Evolutionary conservation across 1,139 yeast species (phyloP).

Genomic region (Groenewaldozyma auringiensis): DNA sequence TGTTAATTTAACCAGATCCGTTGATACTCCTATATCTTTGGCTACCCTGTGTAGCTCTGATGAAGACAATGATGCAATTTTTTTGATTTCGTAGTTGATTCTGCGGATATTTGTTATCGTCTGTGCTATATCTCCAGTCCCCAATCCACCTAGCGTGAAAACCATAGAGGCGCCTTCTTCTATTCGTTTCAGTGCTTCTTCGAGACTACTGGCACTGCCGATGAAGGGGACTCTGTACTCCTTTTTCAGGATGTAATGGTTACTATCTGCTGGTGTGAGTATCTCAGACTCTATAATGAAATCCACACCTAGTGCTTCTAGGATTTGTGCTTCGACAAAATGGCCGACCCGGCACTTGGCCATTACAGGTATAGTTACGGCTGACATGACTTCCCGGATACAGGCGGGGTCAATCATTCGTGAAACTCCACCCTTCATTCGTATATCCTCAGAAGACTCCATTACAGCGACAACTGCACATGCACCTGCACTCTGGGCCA

Average conservation of each 20-base stretch:
- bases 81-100: constrained; percentile 50
- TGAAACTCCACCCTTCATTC: constrained; percentile 76
- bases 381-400: constrained; percentile 68
- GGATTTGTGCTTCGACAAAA: constrained; percentile 72
- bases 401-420: constrained; percentile 83
- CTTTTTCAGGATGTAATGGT: constrained; percentile 55
- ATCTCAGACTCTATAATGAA: constrained; percentile 82
- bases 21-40: constrained; percentile 53
- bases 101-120: constrained; percentile 72
- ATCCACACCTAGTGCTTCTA: constrained; percentile 67
- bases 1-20: constrained; percentile 44
- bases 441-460: constrained; percentile 80
- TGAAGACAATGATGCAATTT: constrained; percentile 39
- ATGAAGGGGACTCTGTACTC: constrained; percentile 71
- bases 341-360: constrained; percentile 87
- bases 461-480: constrained; percentile 90
- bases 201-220: constrained; percentile 78
- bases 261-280: constrained; percentile 72
- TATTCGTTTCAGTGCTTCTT: constrained; percentile 77
- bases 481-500: constrained; percentile 83
- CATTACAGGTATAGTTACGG: constrained; percentile 54
- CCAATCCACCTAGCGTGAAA: constrained; percentile 85
- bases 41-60: constrained; percentile 47
- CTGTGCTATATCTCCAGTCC: constrained; percentile 81
- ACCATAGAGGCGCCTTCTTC: constrained; percentile 86